phyloP scores from a whole-genome alignment of 148 eudicot species.

The Chenopodium berlandieri region DNA sequence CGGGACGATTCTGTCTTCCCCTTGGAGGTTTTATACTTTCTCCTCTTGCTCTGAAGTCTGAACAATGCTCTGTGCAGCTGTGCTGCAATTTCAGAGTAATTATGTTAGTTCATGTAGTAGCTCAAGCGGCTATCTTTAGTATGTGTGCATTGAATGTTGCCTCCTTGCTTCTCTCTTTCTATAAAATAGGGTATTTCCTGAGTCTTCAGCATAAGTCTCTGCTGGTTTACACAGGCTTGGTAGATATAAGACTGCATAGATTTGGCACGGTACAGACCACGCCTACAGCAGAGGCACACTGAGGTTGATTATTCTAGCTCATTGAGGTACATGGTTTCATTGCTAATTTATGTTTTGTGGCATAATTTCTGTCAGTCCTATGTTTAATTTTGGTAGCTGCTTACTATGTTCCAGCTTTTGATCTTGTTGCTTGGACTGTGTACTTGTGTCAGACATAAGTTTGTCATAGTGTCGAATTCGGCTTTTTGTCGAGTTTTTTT shows the following conservation, averaged over 20 bases:
- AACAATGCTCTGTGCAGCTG: too few species aligned
- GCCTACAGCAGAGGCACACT: neutral
- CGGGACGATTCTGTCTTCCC: neutral
- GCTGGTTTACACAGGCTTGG: neutral
- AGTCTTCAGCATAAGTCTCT: neutral
- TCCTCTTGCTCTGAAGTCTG: neutral
- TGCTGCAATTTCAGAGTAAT: too few species aligned
- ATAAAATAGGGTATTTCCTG: neutral
- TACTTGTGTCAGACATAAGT: too few species aligned
- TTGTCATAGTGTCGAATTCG: too few species aligned
- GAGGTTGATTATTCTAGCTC: neutral
- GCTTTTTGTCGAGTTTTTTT: neutral
- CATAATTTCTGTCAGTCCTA: neutral
- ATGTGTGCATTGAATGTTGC: too few species aligned
- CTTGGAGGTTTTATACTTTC: neutral
- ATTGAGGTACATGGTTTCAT: neutral
- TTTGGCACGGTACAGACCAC: neutral
- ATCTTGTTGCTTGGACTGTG: too few species aligned
- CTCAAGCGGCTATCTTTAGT: neutral
- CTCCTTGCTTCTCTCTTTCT: too few species aligned
- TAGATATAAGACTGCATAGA: neutral
- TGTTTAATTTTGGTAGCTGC: neutral
- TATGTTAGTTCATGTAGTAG: neutral
- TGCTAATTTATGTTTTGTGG: neutral
- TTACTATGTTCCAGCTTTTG: neutral